Evolutionary conservation across 352 stramenopile species (phyloP).

Genomic region (Globisporangium iwayamae): DNA sequence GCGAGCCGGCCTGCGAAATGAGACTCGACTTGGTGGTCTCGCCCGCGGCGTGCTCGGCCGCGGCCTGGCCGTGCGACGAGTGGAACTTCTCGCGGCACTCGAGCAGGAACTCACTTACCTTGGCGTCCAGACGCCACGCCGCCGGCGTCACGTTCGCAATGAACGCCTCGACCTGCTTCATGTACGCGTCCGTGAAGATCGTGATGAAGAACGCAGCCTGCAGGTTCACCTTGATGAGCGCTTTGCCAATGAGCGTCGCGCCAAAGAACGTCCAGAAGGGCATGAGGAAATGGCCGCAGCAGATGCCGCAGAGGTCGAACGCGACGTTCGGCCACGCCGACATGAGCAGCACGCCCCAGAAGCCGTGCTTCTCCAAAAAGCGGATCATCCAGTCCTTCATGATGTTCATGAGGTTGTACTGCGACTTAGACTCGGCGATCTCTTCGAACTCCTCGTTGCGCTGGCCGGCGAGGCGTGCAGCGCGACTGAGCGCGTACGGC

Average conservation of each 20-base stretch:
- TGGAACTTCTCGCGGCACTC: slow-evolving; percentile 88
- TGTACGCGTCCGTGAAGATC: slow-evolving; percentile 85
- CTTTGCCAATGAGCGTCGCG: slow-evolving; percentile 92
- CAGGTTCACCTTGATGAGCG: slow-evolving; percentile 90
- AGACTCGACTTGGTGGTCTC: slow-evolving; percentile 48
- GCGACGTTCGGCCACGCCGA: slow-evolving; percentile 93
- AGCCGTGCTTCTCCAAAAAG: slow-evolving; percentile 90
- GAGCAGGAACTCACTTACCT: slow-evolving; percentile 83
- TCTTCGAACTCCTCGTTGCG: slow-evolving; percentile 90
- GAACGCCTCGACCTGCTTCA: slow-evolving; percentile 82
- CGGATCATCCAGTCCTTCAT: slow-evolving; percentile 94
- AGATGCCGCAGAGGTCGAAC: slow-evolving; percentile 94
- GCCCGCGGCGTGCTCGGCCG: slow-evolving; percentile 48
- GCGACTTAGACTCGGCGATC: slow-evolving; percentile 75
- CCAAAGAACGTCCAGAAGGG: slow-evolving; percentile 95
- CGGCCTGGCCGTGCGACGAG: slow-evolving; percentile 57
- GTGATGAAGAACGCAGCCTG: slow-evolving; percentile 91
- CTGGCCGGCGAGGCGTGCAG: slow-evolving; percentile 78
- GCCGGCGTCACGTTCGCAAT: slow-evolving; percentile 74
- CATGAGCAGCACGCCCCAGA: slow-evolving; percentile 93
- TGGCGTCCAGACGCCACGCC: slow-evolving; percentile 70
- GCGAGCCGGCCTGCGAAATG: slow-evolving; percentile 76
- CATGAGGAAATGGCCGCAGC: slow-evolving; percentile 93
- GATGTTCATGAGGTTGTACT: slow-evolving; percentile 87
- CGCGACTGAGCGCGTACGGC: slow-evolving; percentile 90